Evolutionary conservation across 441 rosid species (phyloP), one percentile per base, ranked within the genome.

Genomic region (Arabidopsis hybrid): DNA sequence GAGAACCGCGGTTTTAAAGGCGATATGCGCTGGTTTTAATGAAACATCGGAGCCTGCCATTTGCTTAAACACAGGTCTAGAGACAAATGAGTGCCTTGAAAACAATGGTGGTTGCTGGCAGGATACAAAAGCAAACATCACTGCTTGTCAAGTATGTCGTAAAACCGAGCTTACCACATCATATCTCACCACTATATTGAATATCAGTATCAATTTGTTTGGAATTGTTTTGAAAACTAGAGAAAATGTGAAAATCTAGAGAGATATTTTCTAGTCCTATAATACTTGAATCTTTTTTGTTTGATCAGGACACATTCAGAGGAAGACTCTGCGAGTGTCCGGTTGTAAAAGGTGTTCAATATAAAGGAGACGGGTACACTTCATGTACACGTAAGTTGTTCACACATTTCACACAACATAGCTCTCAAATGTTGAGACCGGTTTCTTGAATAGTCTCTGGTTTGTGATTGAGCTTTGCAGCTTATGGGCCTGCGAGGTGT

Each of bases 261-360:
- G 36, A 26, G 36, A 61, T 5, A 8, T 43, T 26, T 0, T n/a
- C 13, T 61, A 60, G 39, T 43, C 45, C 31, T 61, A 55, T 42
- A 62, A 56, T 17, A 29, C 1, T 13, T 57, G 14, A 21, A 53
- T 9, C 45, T 21, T 8, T 35, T 74, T 35, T 0, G 18, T 72
- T 52, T 75, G 29, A 56, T 45, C 72, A 94, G 99, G 99, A 94
- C 71, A 94, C 99, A 36, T 94, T 90, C 77, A 85, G 99, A 80
- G 99, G 99, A 84, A 80, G 95, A 76, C 77, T 86, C 26, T 94
- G 99, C 3, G 87, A 92, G 67, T 94, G 99, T 74, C 99, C 99
- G 0, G 56, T 56, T 36, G 94, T 90, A 63, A 83, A 85, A 38
- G 98, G 98, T 3, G 89, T 87, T 59, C 97, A 90, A 42, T 91